These are phyloP conservation scores for Gracilaria domingensis DNA, from an alignment of 23 red algal genomes.

Conservation along the genomic window DNA sequence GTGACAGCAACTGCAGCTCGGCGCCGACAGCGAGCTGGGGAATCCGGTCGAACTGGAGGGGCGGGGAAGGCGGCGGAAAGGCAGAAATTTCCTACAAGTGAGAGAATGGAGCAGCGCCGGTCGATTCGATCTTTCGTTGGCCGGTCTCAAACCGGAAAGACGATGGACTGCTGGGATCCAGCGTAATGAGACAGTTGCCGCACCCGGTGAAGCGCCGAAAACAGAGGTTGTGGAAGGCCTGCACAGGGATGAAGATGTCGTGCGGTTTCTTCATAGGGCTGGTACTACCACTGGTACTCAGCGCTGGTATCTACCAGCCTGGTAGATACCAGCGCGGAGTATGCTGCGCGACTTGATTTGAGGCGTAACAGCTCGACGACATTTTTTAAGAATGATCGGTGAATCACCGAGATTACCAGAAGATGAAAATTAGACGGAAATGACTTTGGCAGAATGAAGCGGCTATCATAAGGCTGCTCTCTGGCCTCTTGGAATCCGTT, in stretches of 20 bases:
- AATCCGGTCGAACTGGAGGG: background rate
- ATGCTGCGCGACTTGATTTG: slow-evolving; percentile 8
- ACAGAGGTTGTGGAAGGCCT: slow-evolving; percentile 41
- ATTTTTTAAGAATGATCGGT: too few species aligned
- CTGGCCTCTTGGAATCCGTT: too few species aligned
- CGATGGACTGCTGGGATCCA: slow-evolving; percentile 30
- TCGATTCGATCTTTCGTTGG: background rate
- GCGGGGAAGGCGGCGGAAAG: background rate
- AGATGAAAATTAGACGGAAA: too few species aligned
- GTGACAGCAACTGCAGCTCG: background rate
- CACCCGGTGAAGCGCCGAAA: slow-evolving; percentile 85
- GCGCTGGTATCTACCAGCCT: too few species aligned
- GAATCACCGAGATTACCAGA: too few species aligned
- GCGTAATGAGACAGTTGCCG: slow-evolving; percentile 75
- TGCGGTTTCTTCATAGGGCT: too few species aligned
- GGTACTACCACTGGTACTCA: too few species aligned
- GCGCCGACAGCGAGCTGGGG: too few species aligned
- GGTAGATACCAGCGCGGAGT: slow-evolving; percentile 50
- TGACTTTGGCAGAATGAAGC: too few species aligned
- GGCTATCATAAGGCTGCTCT: too few species aligned
- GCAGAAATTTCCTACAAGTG: background rate
- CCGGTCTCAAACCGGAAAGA: slow-evolving; percentile 61
- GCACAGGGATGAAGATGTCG: slow-evolving; percentile 38
- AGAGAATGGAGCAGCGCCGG: too few species aligned
- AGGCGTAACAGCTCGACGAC: too few species aligned